Evolutionary conservation across 164 flowering plant species (phyloP).

Genomic region (Taxillus chinensis): DNA sequence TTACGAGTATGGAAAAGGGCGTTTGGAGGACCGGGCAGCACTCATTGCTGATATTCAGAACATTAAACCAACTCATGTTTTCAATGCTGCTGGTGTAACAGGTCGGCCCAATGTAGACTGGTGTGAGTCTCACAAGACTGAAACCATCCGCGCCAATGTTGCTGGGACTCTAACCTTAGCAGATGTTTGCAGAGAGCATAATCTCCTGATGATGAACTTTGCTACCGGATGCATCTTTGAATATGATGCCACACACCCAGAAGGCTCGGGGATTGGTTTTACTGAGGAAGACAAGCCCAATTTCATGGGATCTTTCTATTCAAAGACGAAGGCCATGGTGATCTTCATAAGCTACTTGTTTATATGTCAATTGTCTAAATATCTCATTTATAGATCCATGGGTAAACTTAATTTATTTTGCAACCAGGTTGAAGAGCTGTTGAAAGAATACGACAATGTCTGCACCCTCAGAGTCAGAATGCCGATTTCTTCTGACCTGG

Average conservation of each 20-base stretch:
- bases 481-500: slow-evolving; percentile 26
- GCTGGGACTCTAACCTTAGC: slow-evolving; percentile 20
- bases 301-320: slow-evolving; percentile 22
- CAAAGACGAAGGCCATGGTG: slow-evolving; percentile 27
- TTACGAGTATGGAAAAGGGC: slow-evolving; percentile 18
- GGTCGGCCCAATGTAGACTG: slow-evolving; percentile 20
- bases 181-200: slow-evolving; percentile 19
- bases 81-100: slow-evolving; percentile 26
- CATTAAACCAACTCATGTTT: slow-evolving; percentile 21
- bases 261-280: slow-evolving; percentile 17
- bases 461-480: slow-evolving; percentile 22
- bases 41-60: slow-evolving; percentile 12
- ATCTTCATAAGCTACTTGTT: background rate
- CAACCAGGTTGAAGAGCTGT: slow-evolving; percentile 21
- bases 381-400: background rate
- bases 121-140: slow-evolving; percentile 24
- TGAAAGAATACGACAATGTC: slow-evolving; percentile 22
- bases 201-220: slow-evolving; percentile 19
- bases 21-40: slow-evolving; percentile 11
- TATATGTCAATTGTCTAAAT: background rate
- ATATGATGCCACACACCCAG: slow-evolving; percentile 15
- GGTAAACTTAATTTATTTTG: background rate
- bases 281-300: slow-evolving; percentile 20
- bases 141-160: slow-evolving; percentile 20
- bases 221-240: slow-evolving; percentile 25